Evolutionary conservation across 352 stramenopile species (phyloP), one percentile per base, ranked within the genome.

Genomic region (Phytophthora citrophthora): DNA sequence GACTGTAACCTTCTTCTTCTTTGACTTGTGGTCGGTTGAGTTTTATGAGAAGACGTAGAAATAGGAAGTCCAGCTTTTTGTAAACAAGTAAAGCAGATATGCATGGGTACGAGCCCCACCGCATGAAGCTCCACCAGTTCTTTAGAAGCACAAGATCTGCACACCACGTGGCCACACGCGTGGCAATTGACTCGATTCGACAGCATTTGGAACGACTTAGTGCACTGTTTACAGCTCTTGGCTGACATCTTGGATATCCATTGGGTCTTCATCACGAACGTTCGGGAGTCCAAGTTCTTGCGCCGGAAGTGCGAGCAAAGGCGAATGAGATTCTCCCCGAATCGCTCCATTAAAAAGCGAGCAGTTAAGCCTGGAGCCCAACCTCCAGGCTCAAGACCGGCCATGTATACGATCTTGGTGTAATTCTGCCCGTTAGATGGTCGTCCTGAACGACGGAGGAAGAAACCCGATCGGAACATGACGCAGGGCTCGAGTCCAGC

Each of bases 401-500:
- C 64, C 51, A 89, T 69, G 56, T 89, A 86, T 20, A 87, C 73
- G 26, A 89, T 86, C 67, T 89, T 85, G 34, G 80, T 89, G 20
- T 57, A 57, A 4, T 24, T 57, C 4, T 29, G 20, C 3, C 64
- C 54, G 10, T 31, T 54, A 13, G 43, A 40, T 10, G 64, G 47
- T 36, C 54, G 53, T 13, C 58, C 57, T 23, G 66, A 70, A 2
- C 70, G 61, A 36, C 72, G 73, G 5, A 81, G 41, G 49, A 86
- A 84, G 45, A 82, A 86, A 2, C 76, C 79, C 26, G 79, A 86
- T 29, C 73, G 63, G 55, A 86, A 84, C 74, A 86, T 83, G 13
- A 45, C 70, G 40, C 62, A 64, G 2, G 47, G 45, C 26, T 65
- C 54, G 12, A 75, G 47, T 16, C 61, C 65, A 1, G 69, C 27